Evolutionary conservation across 805 yeast genomes (phyloP), one percentile per base, ranked within the genome.

Genomic region (Sungouiozyma intestinalis): DNA sequence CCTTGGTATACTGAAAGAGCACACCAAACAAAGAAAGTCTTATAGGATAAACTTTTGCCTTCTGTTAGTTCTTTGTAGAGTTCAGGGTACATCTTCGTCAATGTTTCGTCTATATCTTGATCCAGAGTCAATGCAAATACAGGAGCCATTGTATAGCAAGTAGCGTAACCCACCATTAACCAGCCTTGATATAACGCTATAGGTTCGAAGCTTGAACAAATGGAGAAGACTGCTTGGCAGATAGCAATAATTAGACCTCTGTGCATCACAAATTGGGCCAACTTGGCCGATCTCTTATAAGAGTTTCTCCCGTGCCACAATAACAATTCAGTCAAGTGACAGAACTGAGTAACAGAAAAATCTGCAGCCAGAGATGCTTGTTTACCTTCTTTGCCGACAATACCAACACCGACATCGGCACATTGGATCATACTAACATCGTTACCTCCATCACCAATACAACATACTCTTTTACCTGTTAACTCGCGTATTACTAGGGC

Each of bases 371-470:
- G 68, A 0, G 96, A 86, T 0, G 98, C 98, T 62, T 92, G 99
- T 48, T 81, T 82, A 31, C 99, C 99, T 61, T 92, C 99, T 62
- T 92, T 92, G 32, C 99, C 99, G 16, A 92, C 98, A 50, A 92
- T 92, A 43, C 99, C 99, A 21, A 92, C 95, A 45, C 99, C 99
- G 8, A 92, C 96, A 66, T 94, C 96, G 0, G 99, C 98, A 50
- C 94, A 82, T 64, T 92, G 98, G 50, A 92, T 92, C 99, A 92
- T 92, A 53, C 94, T 84, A 29, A 92, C 99, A 64, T 92, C 99
- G 56, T 92, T 92, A 53, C 99, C 99, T 54, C 99, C 99, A 63
- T 92, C 99, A 43, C 99, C 99, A 51, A 92, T 94, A 57, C 97
- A 92, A 50, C 97, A 90, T 2, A 90, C 97, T 40, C 98, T 69